phyloP scores from a whole-genome alignment of 2,329 filamentous ascomycete genomes.

The Neonectria punicea region DNA sequence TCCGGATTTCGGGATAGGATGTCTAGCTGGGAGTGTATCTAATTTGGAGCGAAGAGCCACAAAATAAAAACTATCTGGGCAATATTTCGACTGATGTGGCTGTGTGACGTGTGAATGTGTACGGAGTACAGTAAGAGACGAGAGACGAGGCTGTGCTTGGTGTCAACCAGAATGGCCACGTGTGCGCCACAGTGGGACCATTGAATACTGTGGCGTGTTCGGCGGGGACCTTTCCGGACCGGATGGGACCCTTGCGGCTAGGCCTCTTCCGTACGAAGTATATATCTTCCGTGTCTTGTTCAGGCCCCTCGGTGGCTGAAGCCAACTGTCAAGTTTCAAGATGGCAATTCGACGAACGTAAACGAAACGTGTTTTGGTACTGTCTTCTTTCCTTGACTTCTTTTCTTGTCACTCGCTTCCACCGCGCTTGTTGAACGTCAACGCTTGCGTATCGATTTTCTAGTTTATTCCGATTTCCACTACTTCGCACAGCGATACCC shows the following conservation, averaged over 20 bases:
- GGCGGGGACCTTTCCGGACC: constrained; percentile 5
- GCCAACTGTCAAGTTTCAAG: constrained; percentile 45
- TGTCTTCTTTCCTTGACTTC: constrained; percentile 17
- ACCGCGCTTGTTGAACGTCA: not conserved
- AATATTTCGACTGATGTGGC: constrained; percentile 5
- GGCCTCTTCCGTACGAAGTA: not conserved
- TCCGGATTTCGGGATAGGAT: constrained; percentile 35
- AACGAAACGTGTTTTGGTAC: constrained; percentile 20
- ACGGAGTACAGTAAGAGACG: no score
- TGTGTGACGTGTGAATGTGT: not conserved
- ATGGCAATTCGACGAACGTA: constrained; percentile 32
- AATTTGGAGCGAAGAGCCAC: constrained; percentile 39
- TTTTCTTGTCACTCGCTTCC: constrained; percentile 27
- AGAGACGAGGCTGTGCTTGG: not conserved
- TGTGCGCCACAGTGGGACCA: not conserved
- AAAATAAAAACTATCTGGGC: constrained; percentile 35
- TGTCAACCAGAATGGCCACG: not conserved
- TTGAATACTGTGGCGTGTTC: constrained; percentile 11
- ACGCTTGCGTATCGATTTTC: constrained; percentile 7
- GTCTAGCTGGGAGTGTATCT: constrained; percentile 37
- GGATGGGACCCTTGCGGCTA: not conserved
- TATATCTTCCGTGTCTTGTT: constrained; percentile 9
- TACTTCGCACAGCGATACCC: not conserved
- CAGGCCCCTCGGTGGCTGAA: constrained; percentile 31
- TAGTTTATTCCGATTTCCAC: not conserved